phyloP scores from a whole-genome alignment of 768 basidiomycete species.

The Auriscalpium orientale region DNA sequence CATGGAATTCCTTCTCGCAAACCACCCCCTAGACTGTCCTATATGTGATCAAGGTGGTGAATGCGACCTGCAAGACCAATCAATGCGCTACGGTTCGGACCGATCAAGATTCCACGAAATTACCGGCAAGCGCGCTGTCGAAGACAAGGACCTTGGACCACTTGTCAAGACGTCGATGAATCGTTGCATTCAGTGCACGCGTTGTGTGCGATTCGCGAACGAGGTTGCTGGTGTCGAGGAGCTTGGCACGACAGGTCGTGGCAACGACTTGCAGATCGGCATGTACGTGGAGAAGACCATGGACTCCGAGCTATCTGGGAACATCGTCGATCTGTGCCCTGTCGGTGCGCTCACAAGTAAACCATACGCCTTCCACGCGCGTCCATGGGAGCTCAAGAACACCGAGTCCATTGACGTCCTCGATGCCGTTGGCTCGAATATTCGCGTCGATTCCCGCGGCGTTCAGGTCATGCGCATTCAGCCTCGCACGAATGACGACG shows the following conservation, averaged over 20 bases:
- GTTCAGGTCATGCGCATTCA: conserved; percentile 97
- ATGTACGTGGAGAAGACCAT: conserved; percentile 97
- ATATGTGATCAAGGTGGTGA: conserved; percentile 99
- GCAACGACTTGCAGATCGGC: conserved; percentile 97
- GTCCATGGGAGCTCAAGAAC: conserved; percentile 98
- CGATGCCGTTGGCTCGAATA: conserved; percentile 94
- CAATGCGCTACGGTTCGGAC: conserved; percentile 98
- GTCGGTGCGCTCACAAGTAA: conserved; percentile 98
- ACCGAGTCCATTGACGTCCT: conserved; percentile 95
- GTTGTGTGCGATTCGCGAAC: conserved; percentile 97
- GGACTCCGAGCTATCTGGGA: conserved; percentile 96
- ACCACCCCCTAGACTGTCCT: conserved; percentile 97
- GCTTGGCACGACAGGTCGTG: conserved; percentile 91
- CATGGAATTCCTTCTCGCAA: conserved; percentile 97
- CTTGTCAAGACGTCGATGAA: conserved; percentile 99
- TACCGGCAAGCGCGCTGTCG: conserved; percentile 93
- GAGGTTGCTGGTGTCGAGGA: conserved; percentile 99
- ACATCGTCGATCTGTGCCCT: conserved; percentile 94
- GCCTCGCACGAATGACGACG: conserved; percentile 92
- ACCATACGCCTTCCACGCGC: conserved; percentile 95
- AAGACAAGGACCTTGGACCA: conserved; percentile 97
- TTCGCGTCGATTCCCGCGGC: conserved; percentile 91
- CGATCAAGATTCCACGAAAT: conserved; percentile 98
- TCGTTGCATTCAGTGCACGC: conserved; percentile 98
- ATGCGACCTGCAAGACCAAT: conserved; percentile 98